These are phyloP conservation scores for Verruconis gallopava DNA, from an alignment of 2,329 filamentous ascomycete species.

Conservation along the genomic window DNA sequence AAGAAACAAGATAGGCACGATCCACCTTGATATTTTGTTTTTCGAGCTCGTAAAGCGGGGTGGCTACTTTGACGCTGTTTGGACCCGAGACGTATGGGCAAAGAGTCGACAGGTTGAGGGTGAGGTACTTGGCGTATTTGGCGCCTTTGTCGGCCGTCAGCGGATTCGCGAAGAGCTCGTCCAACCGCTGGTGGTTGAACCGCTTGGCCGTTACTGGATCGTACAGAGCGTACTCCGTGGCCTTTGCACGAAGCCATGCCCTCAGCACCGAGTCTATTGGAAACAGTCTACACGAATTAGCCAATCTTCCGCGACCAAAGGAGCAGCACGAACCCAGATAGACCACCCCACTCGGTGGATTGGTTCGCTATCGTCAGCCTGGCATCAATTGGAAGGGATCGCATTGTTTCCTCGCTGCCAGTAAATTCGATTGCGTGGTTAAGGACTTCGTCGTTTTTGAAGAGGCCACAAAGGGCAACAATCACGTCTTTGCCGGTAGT, in stretches of 20 bases:
- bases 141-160: constrained; percentile 63
- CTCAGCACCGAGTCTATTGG: constrained; percentile 64
- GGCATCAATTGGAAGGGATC: constrained; percentile 57
- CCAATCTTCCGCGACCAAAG: too few species aligned
- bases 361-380: constrained; percentile 67
- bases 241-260: constrained; percentile 64
- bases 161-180: constrained; percentile 56
- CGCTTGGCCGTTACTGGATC: constrained; percentile 38
- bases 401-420: constrained; percentile 64
- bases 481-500: constrained; percentile 94
- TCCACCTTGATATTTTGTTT: constrained; percentile 62
- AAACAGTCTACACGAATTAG: constrained; percentile 60
- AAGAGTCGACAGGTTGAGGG: constrained; percentile 69
- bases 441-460: constrained; percentile 76
- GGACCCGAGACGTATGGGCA: constrained; percentile 77
- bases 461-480: constrained; percentile 72
- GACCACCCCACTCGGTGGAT: constrained; percentile 69
- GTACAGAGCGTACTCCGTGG: constrained; percentile 55
- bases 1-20: constrained; percentile 79
- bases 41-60: constrained; percentile 61
- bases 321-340: too few species aligned
- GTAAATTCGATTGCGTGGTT: constrained; percentile 87
- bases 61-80: constrained; percentile 81
- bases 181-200: constrained; percentile 60
- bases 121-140: constrained; percentile 69